These are phyloP conservation scores for Globisporangium recalcitrans DNA, from an alignment of 352 stramenopile species.

Conservation along the genomic window DNA sequence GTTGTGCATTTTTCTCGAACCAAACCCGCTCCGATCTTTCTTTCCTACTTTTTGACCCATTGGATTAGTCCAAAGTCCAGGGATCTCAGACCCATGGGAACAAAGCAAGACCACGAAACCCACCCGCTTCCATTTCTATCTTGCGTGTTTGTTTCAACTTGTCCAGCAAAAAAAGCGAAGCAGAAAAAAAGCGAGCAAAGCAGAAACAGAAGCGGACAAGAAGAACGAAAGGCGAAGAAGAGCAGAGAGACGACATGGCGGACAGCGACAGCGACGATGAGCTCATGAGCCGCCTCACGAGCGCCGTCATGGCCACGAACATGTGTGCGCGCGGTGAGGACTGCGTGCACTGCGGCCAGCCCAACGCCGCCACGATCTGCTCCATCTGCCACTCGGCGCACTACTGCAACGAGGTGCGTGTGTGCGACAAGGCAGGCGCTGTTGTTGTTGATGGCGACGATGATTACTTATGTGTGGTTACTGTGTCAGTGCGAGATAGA, in stretches of 20 bases:
- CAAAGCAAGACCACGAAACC: not conserved
- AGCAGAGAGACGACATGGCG: slow-evolving; percentile 23
- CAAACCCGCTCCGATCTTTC: not conserved
- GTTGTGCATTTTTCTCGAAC: not conserved
- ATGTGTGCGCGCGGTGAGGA: slow-evolving; percentile 32
- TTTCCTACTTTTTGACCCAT: not conserved
- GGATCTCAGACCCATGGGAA: not conserved
- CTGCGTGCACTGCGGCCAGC: slow-evolving; percentile 67
- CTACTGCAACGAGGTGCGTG: slow-evolving; percentile 70
- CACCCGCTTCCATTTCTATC: slow-evolving; percentile 4
- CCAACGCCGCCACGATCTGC: slow-evolving; percentile 50
- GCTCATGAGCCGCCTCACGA: slow-evolving; percentile 71
- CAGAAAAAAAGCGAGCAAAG: not conserved
- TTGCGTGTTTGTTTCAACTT: slow-evolving; percentile 1
- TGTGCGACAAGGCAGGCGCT: not conserved
- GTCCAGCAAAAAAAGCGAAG: not conserved
- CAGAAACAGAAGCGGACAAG: slow-evolving; percentile 1
- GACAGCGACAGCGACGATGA: slow-evolving; percentile 88
- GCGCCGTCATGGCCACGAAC: slow-evolving; percentile 27
- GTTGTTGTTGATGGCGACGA: too few species aligned
- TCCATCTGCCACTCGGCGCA: slow-evolving; percentile 58
- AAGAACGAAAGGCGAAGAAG: not conserved
- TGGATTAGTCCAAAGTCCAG: not conserved
- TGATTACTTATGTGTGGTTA: not conserved
- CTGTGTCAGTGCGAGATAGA: not conserved